These are phyloP conservation scores for Carallia pectinifolia DNA, from an alignment of 345 rosid genomes.

Conservation along the genomic window DNA sequence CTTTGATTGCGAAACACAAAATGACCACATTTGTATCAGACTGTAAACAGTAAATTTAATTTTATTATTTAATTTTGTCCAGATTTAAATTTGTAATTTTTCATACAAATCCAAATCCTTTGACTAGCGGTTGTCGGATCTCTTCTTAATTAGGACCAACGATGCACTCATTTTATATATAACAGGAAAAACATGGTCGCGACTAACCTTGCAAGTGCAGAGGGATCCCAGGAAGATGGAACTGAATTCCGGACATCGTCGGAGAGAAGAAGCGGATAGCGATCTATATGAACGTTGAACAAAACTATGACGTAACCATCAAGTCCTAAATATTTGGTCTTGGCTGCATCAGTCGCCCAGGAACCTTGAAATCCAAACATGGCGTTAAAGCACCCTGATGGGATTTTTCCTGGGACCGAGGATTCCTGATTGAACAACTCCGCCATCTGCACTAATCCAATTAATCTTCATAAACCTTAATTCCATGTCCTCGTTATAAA, in stretches of 20 bases:
- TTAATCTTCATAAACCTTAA: too few relatives aligned
- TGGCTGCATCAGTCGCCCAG: slow-evolving; percentile 77
- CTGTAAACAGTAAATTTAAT: too few relatives aligned
- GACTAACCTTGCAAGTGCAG: slow-evolving; percentile 59
- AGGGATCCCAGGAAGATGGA: slow-evolving; percentile 84
- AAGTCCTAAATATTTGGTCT: slow-evolving; percentile 60
- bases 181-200: background rate
- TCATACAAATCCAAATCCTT: too few relatives aligned
- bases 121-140: too few relatives aligned
- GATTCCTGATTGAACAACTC: slow-evolving; percentile 69
- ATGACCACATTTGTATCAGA: too few relatives aligned
- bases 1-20: too few relatives aligned
- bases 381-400: slow-evolving; percentile 72
- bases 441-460: slow-evolving; percentile 56
- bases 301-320: slow-evolving; percentile 65
- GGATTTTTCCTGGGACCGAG: slow-evolving; percentile 70
- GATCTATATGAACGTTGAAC: slow-evolving; percentile 59
- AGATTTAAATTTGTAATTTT: too few relatives aligned
- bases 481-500: too few relatives aligned
- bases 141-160: too few relatives aligned
- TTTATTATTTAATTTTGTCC: too few relatives aligned
- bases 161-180: too few relatives aligned
- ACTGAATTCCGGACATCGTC: slow-evolving; percentile 63
- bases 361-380: slow-evolving; percentile 69
- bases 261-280: slow-evolving; percentile 64